Evolutionary conservation across 1,139 yeast species (phyloP).

Genomic region (Geotrichum candidum): DNA sequence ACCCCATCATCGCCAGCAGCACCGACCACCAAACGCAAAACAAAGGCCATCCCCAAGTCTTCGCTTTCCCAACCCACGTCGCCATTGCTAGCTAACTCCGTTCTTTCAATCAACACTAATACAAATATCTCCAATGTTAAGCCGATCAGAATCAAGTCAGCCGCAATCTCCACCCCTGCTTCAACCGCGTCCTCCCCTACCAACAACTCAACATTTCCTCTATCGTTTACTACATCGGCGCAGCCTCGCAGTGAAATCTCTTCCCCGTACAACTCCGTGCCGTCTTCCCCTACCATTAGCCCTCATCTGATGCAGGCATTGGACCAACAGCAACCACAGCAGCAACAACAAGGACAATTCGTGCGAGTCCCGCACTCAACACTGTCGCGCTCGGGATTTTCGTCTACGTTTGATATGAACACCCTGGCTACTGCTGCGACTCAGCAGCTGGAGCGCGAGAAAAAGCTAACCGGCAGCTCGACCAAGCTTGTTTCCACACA

Average conservation of each 20-base stretch:
- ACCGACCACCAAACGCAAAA: neutral
- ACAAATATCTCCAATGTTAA: neutral
- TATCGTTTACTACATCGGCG: neutral
- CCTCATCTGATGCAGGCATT: neutral
- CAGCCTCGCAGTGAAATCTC: neutral
- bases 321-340: neutral
- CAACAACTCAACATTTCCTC: neutral
- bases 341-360: neutral
- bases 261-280: neutral
- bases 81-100: constrained; percentile 12
- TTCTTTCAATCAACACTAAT: neutral
- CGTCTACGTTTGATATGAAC: constrained; percentile 38
- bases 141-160: neutral
- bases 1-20: constrained; percentile 2
- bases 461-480: neutral
- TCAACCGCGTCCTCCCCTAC: constrained; percentile 12
- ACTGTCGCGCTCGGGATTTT: neutral
- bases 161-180: neutral
- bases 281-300: neutral
- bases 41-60: neutral
- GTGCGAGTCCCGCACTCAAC: neutral
- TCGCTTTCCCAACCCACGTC: constrained; percentile 7
- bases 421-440: constrained; percentile 77
- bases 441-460: constrained; percentile 58
- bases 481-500: constrained; percentile 32